Base-by-base conservation (phyloP, 768 basidiomycete species). In the Lentinus brumalis region DNA sequence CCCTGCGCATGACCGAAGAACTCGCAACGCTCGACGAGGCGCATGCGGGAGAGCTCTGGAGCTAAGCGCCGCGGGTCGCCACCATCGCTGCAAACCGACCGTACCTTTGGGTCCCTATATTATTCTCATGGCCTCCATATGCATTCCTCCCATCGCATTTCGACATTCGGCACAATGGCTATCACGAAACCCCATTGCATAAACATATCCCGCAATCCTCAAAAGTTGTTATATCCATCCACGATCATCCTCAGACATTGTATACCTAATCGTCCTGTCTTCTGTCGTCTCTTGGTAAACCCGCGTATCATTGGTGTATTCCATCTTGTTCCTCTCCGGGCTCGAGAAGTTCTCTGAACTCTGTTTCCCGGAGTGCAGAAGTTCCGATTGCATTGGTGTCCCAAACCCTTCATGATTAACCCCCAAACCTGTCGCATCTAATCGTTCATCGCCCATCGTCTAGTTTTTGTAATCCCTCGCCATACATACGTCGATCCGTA, bases 1-100 rank as follows among this genome's bases (percentile, higher is more conserved):
- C 81, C 1, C 74, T 84, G 39, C 77, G 76, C 57, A 73, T 74
- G 35, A 65, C 78, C 44, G 74, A 83, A 49, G 68, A 67, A 9
- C 63, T 69, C 12, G 56, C 67, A 26, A 64, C 60, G 15, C 64
- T 71, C 60, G 80, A 82, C 51, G 78, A 75, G 59, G 77, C 76
- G 54, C 77, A 83, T 60, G 79, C 78, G 8, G 87, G 87, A 39
- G 86, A 86, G 63, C 75, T 88, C 70, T 88, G 85, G 86, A 77
- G 78, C 65, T 83, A 45, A 56, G 21, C 40, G 18, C 5, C 45
- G 53, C 32, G 8, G 8, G 31, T 40, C 31, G 15, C 46, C n/a
- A 21, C 39, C 47, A 16, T n/a, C 38, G 30, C 29, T 38, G 18
- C 44, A 10, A 51, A 6, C 45, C 44, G n/a, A 47, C 7, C 32